Evolutionary conservation across 208 protist genomes (phyloP).

Genomic region (Trypanosoma mega): DNA sequence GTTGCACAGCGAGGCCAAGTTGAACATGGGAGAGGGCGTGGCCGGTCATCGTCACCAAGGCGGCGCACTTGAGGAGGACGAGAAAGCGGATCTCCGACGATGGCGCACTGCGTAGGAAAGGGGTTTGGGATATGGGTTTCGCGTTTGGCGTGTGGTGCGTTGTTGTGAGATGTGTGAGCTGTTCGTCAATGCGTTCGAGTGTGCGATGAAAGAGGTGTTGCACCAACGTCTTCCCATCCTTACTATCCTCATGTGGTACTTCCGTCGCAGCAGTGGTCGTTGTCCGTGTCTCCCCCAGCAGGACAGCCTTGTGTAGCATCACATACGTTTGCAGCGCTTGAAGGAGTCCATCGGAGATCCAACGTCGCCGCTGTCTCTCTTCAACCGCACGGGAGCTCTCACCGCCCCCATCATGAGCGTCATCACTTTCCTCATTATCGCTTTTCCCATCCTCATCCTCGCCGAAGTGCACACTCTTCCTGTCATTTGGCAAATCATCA

Average conservation of each 20-base stretch:
- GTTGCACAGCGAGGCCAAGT: slow-evolving; percentile 25
- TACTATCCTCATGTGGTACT: no score
- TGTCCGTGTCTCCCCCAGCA: neutral
- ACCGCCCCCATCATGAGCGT: neutral
- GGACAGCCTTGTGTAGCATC: slow-evolving; percentile 3
- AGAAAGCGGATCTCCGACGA: slow-evolving; percentile 50
- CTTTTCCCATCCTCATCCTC: slow-evolving; percentile 1
- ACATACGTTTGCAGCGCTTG: slow-evolving; percentile 12
- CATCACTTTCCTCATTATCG: neutral
- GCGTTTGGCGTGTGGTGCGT: neutral
- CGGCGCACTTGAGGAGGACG: slow-evolving; percentile 50
- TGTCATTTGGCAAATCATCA: no score
- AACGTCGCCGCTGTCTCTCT: neutral
- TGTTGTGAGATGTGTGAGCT: slow-evolving; percentile 29
- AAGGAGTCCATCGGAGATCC: slow-evolving; percentile 23
- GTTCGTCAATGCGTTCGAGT: slow-evolving; percentile 30
- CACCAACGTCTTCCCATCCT: no score
- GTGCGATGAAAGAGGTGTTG: slow-evolving; percentile 19
- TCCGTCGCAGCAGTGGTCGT: neutral
- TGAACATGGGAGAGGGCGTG: slow-evolving; percentile 42
- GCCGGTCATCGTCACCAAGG: slow-evolving; percentile 39
- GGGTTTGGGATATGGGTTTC: neutral
- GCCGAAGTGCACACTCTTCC: neutral
- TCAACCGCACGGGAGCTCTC: neutral
- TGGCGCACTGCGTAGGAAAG: slow-evolving; percentile 7